A percentile compares a stretch with the other conserved stretches of the same genome.
phyloP scores from a whole-genome alignment of 1,139 yeast species.

The Saccharomyces hybrid region DNA sequence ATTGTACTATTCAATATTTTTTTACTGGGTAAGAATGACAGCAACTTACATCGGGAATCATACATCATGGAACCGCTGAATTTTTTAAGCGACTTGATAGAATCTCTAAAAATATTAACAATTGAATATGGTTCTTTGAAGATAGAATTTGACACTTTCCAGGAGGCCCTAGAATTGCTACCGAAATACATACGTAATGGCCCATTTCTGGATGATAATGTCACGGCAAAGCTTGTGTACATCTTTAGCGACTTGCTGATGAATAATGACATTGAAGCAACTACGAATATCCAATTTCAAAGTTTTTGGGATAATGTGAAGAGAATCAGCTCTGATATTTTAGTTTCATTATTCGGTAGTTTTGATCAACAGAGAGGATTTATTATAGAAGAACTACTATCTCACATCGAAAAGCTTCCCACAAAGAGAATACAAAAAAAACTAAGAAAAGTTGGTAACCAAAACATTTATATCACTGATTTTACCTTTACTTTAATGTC shows the following conservation, averaged over 20 bases:
- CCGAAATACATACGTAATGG: constrained; percentile 19
- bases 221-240: constrained; percentile 24
- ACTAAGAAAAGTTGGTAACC: constrained; percentile 15
- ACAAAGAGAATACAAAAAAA: constrained; percentile 32
- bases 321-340: constrained; percentile 33
- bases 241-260: constrained; percentile 26
- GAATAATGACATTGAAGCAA: constrained; percentile 15
- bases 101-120: constrained; percentile 30
- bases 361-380: constrained; percentile 48
- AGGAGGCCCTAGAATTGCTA: constrained; percentile 15
- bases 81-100: constrained; percentile 34
- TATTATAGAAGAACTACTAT: constrained; percentile 52
- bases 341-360: constrained; percentile 40
- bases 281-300: constrained; percentile 10
- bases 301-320: constrained; percentile 24
- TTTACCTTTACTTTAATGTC: constrained; percentile 23
- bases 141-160: constrained; percentile 7
- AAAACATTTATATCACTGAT: constrained; percentile 17
- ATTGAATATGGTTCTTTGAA: constrained; percentile 3
- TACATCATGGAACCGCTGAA: constrained; percentile 38
- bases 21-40: constrained; percentile 36
- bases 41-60: constrained; percentile 40
- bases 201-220: constrained; percentile 26
- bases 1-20: constrained; percentile 39
- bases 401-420: constrained; percentile 44